Evolutionary conservation across 768 basidiomycete genomes (phyloP).

Genomic region (Trametes punicea): DNA sequence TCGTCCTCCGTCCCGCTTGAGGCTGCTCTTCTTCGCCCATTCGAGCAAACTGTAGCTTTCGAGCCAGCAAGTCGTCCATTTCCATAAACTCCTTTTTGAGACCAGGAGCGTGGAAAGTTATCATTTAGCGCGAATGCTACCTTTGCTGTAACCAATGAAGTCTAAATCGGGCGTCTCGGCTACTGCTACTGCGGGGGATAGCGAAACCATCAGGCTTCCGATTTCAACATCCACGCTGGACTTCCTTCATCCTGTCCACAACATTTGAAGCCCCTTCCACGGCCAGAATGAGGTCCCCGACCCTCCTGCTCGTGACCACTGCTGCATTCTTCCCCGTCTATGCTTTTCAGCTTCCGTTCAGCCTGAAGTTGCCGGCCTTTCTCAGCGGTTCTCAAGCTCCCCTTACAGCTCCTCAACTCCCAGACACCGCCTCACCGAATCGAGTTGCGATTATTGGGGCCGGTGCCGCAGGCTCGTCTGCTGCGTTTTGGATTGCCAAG

Average conservation of each 20-base stretch:
- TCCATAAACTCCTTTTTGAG: no score
- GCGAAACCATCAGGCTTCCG: no score
- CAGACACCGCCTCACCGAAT: slow-evolving; percentile 30
- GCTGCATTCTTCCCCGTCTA: slow-evolving; percentile 12
- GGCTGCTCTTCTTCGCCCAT: no score
- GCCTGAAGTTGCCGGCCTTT: slow-evolving; percentile 18
- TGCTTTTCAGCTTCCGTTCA: slow-evolving; percentile 22
- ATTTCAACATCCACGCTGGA: neutral
- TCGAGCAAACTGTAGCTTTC: no score
- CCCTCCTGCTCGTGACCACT: slow-evolving; percentile 2
- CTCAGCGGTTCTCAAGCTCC: slow-evolving; percentile 6
- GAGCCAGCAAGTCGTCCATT: no score
- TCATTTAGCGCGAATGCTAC: no score
- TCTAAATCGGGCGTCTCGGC: no score
- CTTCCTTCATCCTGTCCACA: neutral
- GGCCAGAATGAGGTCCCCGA: slow-evolving; percentile 10
- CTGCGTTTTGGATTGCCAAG: slow-evolving; percentile 81
- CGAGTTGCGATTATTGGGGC: slow-evolving; percentile 87
- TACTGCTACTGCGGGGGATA: no score
- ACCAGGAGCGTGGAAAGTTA: no score
- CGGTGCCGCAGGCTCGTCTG: slow-evolving; percentile 82
- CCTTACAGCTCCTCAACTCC: neutral
- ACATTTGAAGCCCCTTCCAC: neutral
- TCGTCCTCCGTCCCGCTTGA: no score
- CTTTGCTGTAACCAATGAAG: no score